Base-by-base conservation (phyloP, 176 grass and related monocot species). In the Melocanna baccifera region DNA sequence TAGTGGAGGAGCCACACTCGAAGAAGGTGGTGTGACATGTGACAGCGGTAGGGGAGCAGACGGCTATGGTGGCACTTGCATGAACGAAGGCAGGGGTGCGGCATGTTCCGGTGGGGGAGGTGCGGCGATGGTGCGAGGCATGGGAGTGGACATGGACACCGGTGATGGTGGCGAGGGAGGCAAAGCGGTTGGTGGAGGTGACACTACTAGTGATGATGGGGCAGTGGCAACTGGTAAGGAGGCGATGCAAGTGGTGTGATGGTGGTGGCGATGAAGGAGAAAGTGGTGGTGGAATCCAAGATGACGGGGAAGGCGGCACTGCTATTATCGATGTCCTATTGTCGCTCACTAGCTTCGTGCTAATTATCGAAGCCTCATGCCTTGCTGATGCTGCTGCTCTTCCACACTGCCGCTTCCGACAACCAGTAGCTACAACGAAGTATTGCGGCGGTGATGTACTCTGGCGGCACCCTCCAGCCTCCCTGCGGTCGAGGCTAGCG, bases 21-120 rank as follows among this genome's bases (percentile, higher is more conserved):
- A 73, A 51, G 86, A 62, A 30, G 82, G 87, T 19, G 71, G 83
- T 15, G 51, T 36, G 15, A 59, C 67, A 9, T 46, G 28, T 12
- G 81, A 67, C 3, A 2, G 28, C 7, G 36, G 9, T 0, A 47
- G 39, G 1, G 87, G 75, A 73, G 87, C 28, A 36, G 75, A 59
- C 20, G 71, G 71, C 0, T 48, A 73, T 2, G 75, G 83, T 3
- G 71, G 71, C 7, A 32, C 18, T 13, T 52, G 32, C 25, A 18
- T 7, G 43, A 71, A 0, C 23, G 71, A 32, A 25, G 77, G 71
- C 0, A 84, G 92, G 0, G 75, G 67, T 7, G 86, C 71, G n/a
- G 83, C 37, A 20, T 76, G 83, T 32, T 82, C 84, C 8, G 80
- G 34, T 45, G 92, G 75, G 1, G 89, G 79, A 13, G 89, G 83